Evolutionary conservation across 257 asterid species (phyloP), one percentile per base, ranked within the genome.

Genomic region (Vinca minor): DNA sequence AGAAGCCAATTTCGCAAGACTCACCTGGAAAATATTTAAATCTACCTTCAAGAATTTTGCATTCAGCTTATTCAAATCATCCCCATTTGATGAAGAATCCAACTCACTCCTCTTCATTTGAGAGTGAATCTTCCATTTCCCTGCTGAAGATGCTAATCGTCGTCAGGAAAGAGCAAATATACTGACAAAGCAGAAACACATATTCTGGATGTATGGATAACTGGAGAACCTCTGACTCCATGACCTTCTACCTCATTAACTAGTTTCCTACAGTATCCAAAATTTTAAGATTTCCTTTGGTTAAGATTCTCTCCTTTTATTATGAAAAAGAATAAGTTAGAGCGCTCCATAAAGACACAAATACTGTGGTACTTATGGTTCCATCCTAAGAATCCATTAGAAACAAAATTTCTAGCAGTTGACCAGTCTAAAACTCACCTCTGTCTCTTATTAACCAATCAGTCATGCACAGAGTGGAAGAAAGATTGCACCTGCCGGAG

Each of bases 11-110:
- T 34, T 13, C 5, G 62, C 9, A 41, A 69, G 59, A 64, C 58
- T 55, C 62, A 88, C 98, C 96, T 83, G 84, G 64, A 76, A 66
- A 73, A 46, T 63, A 60, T 41, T 68, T 31, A 67, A 17, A 53
- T 78, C 83, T 69, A 35, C 67, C 68, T 69, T 69, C n/a, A 69
- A 20, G 42, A 67, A 68, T 64, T 38, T 63, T 64, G 71, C 70
- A 70, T 70, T 69, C 77, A 58, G 63, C 59, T 70, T 73, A 53
- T 65, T 59, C 67, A 67, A 64, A 47, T 59, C 56, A 70, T 73
- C 63, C 45, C 20, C 61, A 76, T 71, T 74, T 61, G 53, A 45
- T 21, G 74, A 71, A 62, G 83, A 69, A 20, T 68, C 34, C 42
- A 73, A 63, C 71, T 74, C 66, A 78, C 72, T 41, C 70, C 67